These are phyloP conservation scores for Trichocladium uniseriatum DNA, from an alignment of 495 filamentous ascomycete species.

Conservation along the genomic window DNA sequence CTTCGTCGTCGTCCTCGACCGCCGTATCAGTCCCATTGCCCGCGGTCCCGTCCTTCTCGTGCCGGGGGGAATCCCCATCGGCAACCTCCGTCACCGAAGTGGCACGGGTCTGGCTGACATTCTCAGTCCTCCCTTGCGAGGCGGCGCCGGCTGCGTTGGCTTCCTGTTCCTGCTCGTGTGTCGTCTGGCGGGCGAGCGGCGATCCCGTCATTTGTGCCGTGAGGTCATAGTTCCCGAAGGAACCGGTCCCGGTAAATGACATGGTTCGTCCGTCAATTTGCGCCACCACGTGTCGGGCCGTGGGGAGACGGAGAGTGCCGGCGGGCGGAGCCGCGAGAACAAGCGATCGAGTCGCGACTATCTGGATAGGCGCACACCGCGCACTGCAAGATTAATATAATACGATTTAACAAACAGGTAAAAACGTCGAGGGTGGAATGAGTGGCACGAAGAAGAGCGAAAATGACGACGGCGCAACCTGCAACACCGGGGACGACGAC, in stretches of 20 bases:
- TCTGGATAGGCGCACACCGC: too few species aligned
- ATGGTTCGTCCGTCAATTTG: conserved; percentile 16
- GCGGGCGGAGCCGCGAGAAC: background rate
- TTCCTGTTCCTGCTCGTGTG: conserved; percentile 15
- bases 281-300: background rate
- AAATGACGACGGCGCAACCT: too few species aligned
- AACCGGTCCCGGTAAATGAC: conserved; percentile 34
- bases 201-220: conserved; percentile 31
- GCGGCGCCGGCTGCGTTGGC: conserved; percentile 4
- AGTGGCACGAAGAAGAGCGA: conserved; percentile 7
- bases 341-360: too few species aligned
- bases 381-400: background rate
- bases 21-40: conserved; percentile 18
- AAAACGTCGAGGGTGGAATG: conserved; percentile 1
- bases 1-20: conserved; percentile 32
- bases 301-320: conserved; percentile 1
- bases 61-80: conserved; percentile 12
- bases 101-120: conserved; percentile 22
- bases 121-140: conserved; percentile 18
- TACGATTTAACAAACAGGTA: background rate
- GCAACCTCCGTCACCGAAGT: conserved; percentile 30
- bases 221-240: conserved; percentile 38
- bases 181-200: conserved; percentile 15
- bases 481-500: background rate
- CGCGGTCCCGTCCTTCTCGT: conserved; percentile 19